These are phyloP conservation scores for Escovopsis sp. DNA, from an alignment of 2,329 filamentous ascomycete genomes.

Conservation along the genomic window DNA sequence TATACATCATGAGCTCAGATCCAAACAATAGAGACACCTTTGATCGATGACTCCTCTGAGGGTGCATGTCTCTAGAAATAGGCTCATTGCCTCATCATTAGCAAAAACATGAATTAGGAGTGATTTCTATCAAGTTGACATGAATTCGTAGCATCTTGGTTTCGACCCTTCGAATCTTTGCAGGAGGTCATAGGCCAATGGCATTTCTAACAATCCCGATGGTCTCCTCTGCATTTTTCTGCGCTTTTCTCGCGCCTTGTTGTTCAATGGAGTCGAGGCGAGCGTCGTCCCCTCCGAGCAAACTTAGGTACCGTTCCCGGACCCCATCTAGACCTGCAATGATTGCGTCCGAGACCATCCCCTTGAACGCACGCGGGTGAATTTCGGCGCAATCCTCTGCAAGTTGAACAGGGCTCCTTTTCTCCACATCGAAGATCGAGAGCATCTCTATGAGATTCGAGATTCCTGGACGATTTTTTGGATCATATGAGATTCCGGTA, in stretches of 20 bases:
- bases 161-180: no score
- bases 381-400: constrained; percentile 23
- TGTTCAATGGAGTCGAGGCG: constrained; percentile 42
- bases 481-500: constrained; percentile 57
- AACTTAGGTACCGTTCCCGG: constrained; percentile 36
- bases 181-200: constrained; percentile 26
- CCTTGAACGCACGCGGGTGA: constrained; percentile 25
- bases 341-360: constrained; percentile 43
- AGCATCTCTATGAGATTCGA: constrained; percentile 74
- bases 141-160: no score
- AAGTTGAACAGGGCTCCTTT: constrained; percentile 24
- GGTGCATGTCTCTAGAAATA: no score
- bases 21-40: no score
- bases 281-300: constrained; percentile 31
- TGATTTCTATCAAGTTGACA: no score
- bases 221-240: constrained; percentile 40
- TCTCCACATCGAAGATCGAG: constrained; percentile 44
- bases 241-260: constrained; percentile 46
- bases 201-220: constrained; percentile 38
- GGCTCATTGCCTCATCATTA: no score
- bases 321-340: constrained; percentile 36
- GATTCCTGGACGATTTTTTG: constrained; percentile 55
- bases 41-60: no score
- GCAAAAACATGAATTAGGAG: not conserved
- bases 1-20: constrained; percentile 41